These are phyloP conservation scores for Camellia sinensis DNA, from an alignment of 148 eudicot genomes.

Conservation along the genomic window DNA sequence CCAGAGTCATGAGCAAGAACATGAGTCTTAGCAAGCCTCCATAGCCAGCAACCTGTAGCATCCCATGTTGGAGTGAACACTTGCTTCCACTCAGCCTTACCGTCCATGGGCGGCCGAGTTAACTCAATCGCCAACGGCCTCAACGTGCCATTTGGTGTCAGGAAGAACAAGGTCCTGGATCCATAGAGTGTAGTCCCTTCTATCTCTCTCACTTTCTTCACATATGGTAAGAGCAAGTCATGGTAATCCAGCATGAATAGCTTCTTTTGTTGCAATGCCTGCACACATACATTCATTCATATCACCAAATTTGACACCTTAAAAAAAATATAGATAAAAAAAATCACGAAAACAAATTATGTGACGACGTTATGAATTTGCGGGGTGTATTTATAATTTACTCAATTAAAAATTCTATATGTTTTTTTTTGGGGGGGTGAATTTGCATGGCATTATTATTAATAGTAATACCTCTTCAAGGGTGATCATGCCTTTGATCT, in stretches of 20 bases:
- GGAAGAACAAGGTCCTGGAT: slow-evolving; percentile 67
- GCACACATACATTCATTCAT: not conserved
- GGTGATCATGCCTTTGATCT: slow-evolving; percentile 45
- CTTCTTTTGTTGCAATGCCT: slow-evolving; percentile 66
- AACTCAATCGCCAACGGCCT: slow-evolving; percentile 74
- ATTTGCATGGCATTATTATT: too few relatives aligned
- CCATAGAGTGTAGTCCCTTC: slow-evolving; percentile 68
- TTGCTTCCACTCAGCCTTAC: slow-evolving; percentile 64
- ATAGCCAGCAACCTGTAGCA: slow-evolving; percentile 71
- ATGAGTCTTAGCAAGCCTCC: slow-evolving; percentile 87
- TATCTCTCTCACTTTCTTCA: slow-evolving; percentile 57
- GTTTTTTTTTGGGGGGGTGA: too few relatives aligned
- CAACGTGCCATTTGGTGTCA: slow-evolving; percentile 39
- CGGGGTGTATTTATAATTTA: too few relatives aligned
- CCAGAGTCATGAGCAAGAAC: slow-evolving; percentile 88
- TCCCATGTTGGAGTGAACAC: slow-evolving; percentile 46
- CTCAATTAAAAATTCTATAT: too few relatives aligned
- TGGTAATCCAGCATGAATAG: slow-evolving; percentile 79
- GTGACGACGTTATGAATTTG: too few relatives aligned
- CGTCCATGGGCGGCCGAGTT: slow-evolving; percentile 56
- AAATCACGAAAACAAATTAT: not conserved
- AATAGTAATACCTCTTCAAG: slow-evolving; percentile 40
- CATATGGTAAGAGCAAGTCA: slow-evolving; percentile 69
- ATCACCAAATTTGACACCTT: too few relatives aligned
- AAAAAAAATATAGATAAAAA: too few relatives aligned